A percentile compares a stretch with the other conserved stretches of the same genome.
These are phyloP conservation scores for Geotrichum histeridarum DNA, from an alignment of 1,139 yeast species.

Conservation along the genomic window DNA sequence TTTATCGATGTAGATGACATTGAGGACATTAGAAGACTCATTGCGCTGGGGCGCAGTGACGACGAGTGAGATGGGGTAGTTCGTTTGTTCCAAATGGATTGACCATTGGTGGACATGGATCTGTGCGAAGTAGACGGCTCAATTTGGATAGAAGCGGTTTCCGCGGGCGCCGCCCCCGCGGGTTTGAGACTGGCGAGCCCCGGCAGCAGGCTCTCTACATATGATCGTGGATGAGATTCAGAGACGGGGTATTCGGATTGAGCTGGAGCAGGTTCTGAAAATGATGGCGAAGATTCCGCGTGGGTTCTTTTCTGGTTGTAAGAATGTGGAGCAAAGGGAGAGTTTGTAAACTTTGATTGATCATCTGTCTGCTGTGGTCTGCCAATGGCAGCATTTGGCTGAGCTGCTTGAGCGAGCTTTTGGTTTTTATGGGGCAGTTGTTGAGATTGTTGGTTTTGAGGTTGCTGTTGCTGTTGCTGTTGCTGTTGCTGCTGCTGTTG, in stretches of 20 bases:
- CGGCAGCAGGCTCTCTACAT: slow-evolving; percentile 2
- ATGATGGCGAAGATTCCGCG: neutral
- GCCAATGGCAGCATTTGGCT: neutral
- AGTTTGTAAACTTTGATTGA: slow-evolving; percentile 2
- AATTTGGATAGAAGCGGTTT: neutral
- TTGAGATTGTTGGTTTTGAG: slow-evolving; percentile 9
- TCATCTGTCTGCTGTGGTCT: slow-evolving; percentile 3
- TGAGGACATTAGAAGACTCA: slow-evolving; percentile 15
- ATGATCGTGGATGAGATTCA: neutral
- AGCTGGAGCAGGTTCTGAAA: slow-evolving; percentile 3
- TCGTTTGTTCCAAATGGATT: slow-evolving; percentile 12
- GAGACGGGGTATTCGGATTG: neutral
- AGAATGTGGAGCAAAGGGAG: slow-evolving; percentile 1
- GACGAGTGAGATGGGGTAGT: slow-evolving; percentile 12
- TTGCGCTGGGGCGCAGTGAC: slow-evolving; percentile 13
- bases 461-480: slow-evolving; percentile 14
- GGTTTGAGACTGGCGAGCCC: neutral
- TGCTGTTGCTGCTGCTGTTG: slow-evolving; percentile 17
- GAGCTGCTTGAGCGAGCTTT: neutral
- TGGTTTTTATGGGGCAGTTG: slow-evolving; percentile 7
- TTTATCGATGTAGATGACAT: slow-evolving; percentile 19
- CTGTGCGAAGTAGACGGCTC: neutral
- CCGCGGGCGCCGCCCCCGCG: neutral
- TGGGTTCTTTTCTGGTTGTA: slow-evolving; percentile 3
- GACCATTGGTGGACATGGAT: slow-evolving; percentile 7